Conservation (phyloP, 2,329 filamentous ascomycete genomes). For the Talaromyces verruculosus region DNA sequence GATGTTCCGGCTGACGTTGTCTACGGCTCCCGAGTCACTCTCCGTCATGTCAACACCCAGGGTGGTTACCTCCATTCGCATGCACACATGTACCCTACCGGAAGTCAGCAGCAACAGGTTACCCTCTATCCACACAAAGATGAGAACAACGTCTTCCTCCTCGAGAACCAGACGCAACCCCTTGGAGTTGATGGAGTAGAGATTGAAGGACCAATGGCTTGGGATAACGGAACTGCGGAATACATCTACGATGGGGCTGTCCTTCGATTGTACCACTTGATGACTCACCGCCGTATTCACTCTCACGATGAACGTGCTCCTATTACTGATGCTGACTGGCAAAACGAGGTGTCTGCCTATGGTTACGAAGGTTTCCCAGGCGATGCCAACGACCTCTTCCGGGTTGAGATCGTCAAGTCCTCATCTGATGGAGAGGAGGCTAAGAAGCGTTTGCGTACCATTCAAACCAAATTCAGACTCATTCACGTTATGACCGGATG, state of each 20-base stretch:
- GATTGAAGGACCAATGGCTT: slow-evolving; percentile 78
- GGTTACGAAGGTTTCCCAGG: slow-evolving; percentile 96
- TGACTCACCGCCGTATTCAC: slow-evolving; percentile 85
- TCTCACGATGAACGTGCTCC: slow-evolving; percentile 88
- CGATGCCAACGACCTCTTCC: slow-evolving; percentile 95
- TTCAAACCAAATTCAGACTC: slow-evolving; percentile 94
- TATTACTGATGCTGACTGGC: slow-evolving; percentile 85
- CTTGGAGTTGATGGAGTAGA: slow-evolving; percentile 68
- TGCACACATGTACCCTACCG: slow-evolving; percentile 93
- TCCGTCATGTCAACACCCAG: slow-evolving; percentile 95
- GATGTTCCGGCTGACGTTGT: slow-evolving; percentile 90
- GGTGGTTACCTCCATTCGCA: slow-evolving; percentile 98
- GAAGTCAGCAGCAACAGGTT: slow-evolving; percentile 98
- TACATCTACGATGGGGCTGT: slow-evolving; percentile 78
- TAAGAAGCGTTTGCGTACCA: slow-evolving; percentile 84
- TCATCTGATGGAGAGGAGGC: slow-evolving; percentile 76
- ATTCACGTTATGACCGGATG: slow-evolving; percentile 97
- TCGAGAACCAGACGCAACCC: slow-evolving; percentile 96
- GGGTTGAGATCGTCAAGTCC: slow-evolving; percentile 88
- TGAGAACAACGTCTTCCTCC: slow-evolving; percentile 90
- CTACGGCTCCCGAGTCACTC: slow-evolving; percentile 78
- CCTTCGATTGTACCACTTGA: slow-evolving; percentile 77
- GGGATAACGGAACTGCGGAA: slow-evolving; percentile 69
- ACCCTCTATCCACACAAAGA: slow-evolving; percentile 99
- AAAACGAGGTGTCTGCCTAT: slow-evolving; percentile 94